Conservation (phyloP, 2,329 filamentous ascomycete species). For the Talaromyces sp. region DNA sequence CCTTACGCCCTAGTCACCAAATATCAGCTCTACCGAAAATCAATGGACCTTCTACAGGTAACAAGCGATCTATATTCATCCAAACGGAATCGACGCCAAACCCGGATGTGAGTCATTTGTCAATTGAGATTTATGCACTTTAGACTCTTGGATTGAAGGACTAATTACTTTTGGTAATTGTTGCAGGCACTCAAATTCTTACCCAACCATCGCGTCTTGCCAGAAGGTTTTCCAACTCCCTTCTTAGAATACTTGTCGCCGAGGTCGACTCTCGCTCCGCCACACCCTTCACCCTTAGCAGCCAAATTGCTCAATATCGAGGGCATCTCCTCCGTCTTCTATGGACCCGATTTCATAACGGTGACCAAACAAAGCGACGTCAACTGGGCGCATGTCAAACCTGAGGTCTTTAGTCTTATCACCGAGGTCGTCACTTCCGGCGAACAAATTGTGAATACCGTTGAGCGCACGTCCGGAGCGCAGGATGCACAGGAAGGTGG, state of each 20-base stretch:
- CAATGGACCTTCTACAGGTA: conserved; percentile 38
- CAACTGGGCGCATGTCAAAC: conserved; percentile 92
- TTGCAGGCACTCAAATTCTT: conserved; percentile 81
- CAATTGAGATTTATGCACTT: background rate
- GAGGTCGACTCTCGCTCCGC: conserved; percentile 80
- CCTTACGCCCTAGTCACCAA: conserved; percentile 43
- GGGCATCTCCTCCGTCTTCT: conserved; percentile 92
- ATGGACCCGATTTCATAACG: conserved; percentile 93
- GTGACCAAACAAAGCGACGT: conserved; percentile 85
- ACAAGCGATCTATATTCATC: conserved; percentile 82
- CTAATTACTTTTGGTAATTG: background rate
- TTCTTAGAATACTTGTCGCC: conserved; percentile 92
- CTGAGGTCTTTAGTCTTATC: conserved; percentile 91
- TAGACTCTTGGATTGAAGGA: background rate
- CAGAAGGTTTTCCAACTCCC: conserved; percentile 65
- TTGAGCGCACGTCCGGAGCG: conserved; percentile 54
- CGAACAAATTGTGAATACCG: conserved; percentile 71
- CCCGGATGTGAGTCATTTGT: conserved; percentile 60
- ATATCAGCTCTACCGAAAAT: conserved; percentile 34
- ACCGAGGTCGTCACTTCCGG: conserved; percentile 87
- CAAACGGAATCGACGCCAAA: conserved; percentile 95
- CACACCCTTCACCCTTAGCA: conserved; percentile 86
- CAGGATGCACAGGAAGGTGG: conserved; percentile 48
- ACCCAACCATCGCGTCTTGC: conserved; percentile 82
- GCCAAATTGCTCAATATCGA: conserved; percentile 89